Evolutionary conservation across 2,329 filamentous ascomycete genomes (phyloP), one percentile per base, ranked within the genome.

Genomic region (Ophiostoma angusticollis): DNA sequence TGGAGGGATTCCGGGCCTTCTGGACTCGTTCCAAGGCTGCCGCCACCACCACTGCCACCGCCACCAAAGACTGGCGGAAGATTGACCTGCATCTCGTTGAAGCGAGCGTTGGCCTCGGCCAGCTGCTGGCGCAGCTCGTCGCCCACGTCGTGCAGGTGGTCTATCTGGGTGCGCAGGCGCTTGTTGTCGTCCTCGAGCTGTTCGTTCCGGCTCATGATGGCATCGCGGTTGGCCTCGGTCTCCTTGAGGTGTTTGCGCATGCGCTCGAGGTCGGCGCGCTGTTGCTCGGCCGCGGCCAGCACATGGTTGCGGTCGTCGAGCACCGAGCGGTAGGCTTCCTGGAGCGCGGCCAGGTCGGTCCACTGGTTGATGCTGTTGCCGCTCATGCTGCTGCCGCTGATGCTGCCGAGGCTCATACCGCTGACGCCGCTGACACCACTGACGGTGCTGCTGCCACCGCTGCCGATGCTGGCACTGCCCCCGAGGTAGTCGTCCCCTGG

Each of bases 401-500:
- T 21, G 14, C 22, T 21, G 22, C 22, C 21, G 31, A 17, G 36
- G 27, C 38, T 35, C 14, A 5, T 17, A 17, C 14, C n/a, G 14
- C 29, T 16, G 27, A 6, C 12, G 27, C 27, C 27, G 27, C 27
- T 14, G 8, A 14, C 4, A 14, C 34, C 34, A 27, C 35, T 39
- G 27, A 31, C 34, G 3, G 16, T 13, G 22, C 27, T 35, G 40
- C 31, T 37, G 31, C 35, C 27, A 14, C 28, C 39, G 19, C 16
- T 21, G 8, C 34, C 34, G 21, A 29, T 29, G 29, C 14, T 16
- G 11, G 29, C 29, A 18, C 30, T 31, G 35, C 35, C 38, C 45
- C 49, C 52, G 37, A 53, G 52, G 34, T 51, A 50, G 43, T 54
- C 54, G 46, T 52, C 58, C 40, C 53, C 51, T 40, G 54, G 56